Evolutionary conservation across 75 land plant genomes (phyloP).

Genomic region (Picea glauca): DNA sequence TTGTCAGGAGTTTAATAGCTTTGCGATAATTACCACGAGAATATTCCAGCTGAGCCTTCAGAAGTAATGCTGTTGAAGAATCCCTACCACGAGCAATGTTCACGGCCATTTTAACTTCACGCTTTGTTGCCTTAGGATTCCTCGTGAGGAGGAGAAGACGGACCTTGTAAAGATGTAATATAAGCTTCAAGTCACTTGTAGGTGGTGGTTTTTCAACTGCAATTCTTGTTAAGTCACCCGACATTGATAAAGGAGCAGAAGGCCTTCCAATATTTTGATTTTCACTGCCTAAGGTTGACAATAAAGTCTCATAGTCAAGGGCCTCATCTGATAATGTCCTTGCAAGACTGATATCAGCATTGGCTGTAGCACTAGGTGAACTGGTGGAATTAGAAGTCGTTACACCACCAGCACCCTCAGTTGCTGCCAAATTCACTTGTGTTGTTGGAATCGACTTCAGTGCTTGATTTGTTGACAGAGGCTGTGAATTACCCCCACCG

Average conservation of each 20-base stretch:
- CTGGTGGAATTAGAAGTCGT: slow-evolving; percentile 20
- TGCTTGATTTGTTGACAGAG: slow-evolving; percentile 29
- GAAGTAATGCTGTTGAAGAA: slow-evolving; percentile 68
- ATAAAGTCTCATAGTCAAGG: slow-evolving; percentile 65
- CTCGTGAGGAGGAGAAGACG: slow-evolving; percentile 73
- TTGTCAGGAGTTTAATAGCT: slow-evolving; percentile 77
- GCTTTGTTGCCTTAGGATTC: slow-evolving; percentile 78
- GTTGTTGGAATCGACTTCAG: slow-evolving; percentile 25
- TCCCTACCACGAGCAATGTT: slow-evolving; percentile 79
- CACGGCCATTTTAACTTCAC: slow-evolving; percentile 89
- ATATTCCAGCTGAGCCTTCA: slow-evolving; percentile 93
- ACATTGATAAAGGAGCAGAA: slow-evolving; percentile 27
- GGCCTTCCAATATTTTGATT: slow-evolving; percentile 32
- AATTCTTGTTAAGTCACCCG: slow-evolving; percentile 22
- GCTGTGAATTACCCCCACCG: slow-evolving; percentile 23
- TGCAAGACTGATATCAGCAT: slow-evolving; percentile 50
- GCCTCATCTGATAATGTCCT: slow-evolving; percentile 75
- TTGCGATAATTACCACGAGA: slow-evolving; percentile 89
- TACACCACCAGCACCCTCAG: slow-evolving; percentile 37
- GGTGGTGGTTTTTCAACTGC: slow-evolving; percentile 35
- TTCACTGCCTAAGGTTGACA: slow-evolving; percentile 61
- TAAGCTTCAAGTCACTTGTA: slow-evolving; percentile 62
- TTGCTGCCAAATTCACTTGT: slow-evolving; percentile 16
- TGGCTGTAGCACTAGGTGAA: slow-evolving; percentile 28
- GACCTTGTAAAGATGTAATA: slow-evolving; percentile 85